Evolutionary conservation across 2,329 filamentous ascomycete species (phyloP), one percentile per base, ranked within the genome.

Genomic region (Exophiala sp.): DNA sequence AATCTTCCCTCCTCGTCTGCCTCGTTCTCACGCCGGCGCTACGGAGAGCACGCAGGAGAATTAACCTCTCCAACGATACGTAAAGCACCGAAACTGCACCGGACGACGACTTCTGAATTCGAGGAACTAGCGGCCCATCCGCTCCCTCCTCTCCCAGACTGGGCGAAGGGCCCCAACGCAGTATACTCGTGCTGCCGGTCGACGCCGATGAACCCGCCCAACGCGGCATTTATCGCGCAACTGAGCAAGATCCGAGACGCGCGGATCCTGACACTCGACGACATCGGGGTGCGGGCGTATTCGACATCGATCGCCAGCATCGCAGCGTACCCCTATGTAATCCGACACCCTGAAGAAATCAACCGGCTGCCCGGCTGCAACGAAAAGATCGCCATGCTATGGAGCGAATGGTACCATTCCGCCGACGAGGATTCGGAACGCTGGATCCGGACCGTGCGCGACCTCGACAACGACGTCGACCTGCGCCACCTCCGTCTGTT

Each of bases 241-340:
- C 75, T 98, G 3, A 79, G 82, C 59, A 83, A 84, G 52, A 88
- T 97, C 57, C 80, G 85, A 39, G 80, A 79, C 1, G 76, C 83
- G 2, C 79, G 91, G 18, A 75, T 80, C 13, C 73, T 96, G 1
- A 82, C 78, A 1, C 80, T 81, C 7, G 89, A 96, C 60, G 76
- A 85, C 40, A 81, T 94, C 51, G 88, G 88, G 1, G 81, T 90
- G 0, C 80, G 88, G 42, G 89, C 91, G 0, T 97, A 97, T 64
- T 90, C 86, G 23, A 89, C 85, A 1, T 83, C 85, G 10, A 95
- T 97, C 57, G 88, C 93, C 4, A 72, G 86, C 0, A 67, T 98
- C 14, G 81, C 87, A 2, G 87, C 91, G 1, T 96, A 96, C 61
- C 88, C 90, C 0, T 69, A 80, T 60, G 66, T 64, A 34, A 64